A percentile compares a stretch with the other conserved stretches of the same genome.
These are phyloP conservation scores for Yamadazyma olivae DNA, from an alignment of 805 yeast species.

Conservation along the genomic window DNA sequence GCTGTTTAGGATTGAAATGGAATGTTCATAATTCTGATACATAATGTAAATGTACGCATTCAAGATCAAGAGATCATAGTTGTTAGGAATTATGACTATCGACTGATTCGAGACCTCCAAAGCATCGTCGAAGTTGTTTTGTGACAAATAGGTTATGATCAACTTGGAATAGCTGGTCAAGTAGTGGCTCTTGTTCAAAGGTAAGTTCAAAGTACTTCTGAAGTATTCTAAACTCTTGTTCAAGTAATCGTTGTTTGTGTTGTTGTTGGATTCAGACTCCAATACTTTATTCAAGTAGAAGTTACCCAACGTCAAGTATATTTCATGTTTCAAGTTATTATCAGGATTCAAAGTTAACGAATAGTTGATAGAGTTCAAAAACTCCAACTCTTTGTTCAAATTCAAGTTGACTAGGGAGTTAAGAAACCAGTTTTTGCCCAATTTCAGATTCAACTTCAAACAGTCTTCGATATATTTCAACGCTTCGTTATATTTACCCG, in stretches of 20 bases:
- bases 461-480: neutral
- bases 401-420: conserved; percentile 1
- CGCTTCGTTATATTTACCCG: neutral
- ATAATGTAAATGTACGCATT: conserved; percentile 1
- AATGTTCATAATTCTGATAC: neutral
- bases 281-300: conserved; percentile 1
- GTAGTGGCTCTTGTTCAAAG: conserved; percentile 2
- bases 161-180: conserved; percentile 6
- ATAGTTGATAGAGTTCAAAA: conserved; percentile 1
- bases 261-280: neutral
- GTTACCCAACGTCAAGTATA: conserved; percentile 2
- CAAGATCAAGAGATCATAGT: conserved; percentile 8
- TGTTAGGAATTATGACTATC: conserved; percentile 5
- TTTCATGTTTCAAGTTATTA: conserved; percentile 2
- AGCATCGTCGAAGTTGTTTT: conserved; percentile 4
- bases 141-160: conserved; percentile 3
- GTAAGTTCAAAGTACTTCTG: neutral
- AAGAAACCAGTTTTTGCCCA: conserved; percentile 3
- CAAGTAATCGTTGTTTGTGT: neutral
- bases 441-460: neutral
- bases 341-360: conserved; percentile 1
- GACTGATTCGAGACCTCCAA: conserved; percentile 5
- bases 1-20: conserved; percentile 6
- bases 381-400: conserved; percentile 5
- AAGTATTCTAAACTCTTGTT: neutral